phyloP scores from a whole-genome alignment of 768 basidiomycete species.

The Mycena rosella region DNA sequence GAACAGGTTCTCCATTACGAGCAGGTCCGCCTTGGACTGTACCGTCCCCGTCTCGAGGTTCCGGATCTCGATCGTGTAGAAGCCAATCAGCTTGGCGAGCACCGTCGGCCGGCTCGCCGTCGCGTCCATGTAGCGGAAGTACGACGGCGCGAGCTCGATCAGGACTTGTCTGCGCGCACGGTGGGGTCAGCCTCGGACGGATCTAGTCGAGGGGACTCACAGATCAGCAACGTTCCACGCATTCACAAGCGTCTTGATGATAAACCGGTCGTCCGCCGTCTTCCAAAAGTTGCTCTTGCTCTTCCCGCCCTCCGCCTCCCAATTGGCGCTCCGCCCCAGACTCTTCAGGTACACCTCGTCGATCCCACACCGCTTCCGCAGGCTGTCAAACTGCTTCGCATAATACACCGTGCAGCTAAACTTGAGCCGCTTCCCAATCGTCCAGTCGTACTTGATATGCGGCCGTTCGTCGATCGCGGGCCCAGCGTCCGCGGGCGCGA shows the following conservation, averaged over 20 bases:
- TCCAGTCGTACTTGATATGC: slow-evolving; percentile 88
- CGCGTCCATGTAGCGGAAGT: slow-evolving; percentile 82
- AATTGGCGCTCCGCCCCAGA: slow-evolving; percentile 69
- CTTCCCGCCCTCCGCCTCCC: slow-evolving; percentile 86
- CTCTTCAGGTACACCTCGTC: slow-evolving; percentile 72
- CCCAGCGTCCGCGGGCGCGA: slow-evolving; percentile 53
- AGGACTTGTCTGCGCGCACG: slow-evolving; percentile 72
- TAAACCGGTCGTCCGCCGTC: slow-evolving; percentile 80
- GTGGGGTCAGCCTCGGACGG: slow-evolving; percentile 7
- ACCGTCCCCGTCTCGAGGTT: slow-evolving; percentile 76
- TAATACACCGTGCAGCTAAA: slow-evolving; percentile 89
- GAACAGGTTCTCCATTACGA: slow-evolving; percentile 91
- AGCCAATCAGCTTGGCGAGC: slow-evolving; percentile 84
- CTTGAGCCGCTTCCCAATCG: slow-evolving; percentile 77
- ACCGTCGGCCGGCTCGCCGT: slow-evolving; percentile 76
- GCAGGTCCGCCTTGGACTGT: slow-evolving; percentile 78
- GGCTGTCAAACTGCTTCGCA: slow-evolving; percentile 81
- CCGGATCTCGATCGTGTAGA: slow-evolving; percentile 82
- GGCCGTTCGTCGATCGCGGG: slow-evolving; percentile 73
- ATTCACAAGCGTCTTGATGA: slow-evolving; percentile 88
- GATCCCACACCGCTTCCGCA: slow-evolving; percentile 76
- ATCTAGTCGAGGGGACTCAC: slow-evolving; percentile 59
- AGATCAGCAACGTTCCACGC: slow-evolving; percentile 91
- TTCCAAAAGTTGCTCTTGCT: slow-evolving; percentile 87
- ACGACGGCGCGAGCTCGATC: slow-evolving; percentile 81